These are phyloP conservation scores for Wickerhamiella siamensis DNA, from an alignment of 805 yeast genomes.

Conservation along the genomic window DNA sequence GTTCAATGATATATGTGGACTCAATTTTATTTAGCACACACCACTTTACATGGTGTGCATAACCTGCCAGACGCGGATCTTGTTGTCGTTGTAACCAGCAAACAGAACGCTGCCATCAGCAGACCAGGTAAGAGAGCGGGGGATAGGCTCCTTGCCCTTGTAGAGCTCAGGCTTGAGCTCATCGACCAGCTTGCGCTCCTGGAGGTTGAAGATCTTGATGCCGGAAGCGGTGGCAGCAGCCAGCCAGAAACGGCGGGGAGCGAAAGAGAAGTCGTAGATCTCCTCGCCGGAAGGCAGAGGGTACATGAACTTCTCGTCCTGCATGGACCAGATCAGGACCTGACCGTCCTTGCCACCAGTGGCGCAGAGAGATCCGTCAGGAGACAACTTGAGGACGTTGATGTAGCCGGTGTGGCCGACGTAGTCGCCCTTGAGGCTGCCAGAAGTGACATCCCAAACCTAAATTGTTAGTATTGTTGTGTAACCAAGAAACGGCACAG, in stretches of 20 bases:
- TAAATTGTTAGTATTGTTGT: slow-evolving; percentile 27
- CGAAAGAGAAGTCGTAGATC: slow-evolving; percentile 96
- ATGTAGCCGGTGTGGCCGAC: slow-evolving; percentile 99
- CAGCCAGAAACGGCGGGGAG: slow-evolving; percentile 99
- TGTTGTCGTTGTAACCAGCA: slow-evolving; percentile 99
- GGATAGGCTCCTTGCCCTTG: slow-evolving; percentile 81
- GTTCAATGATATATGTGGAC: slow-evolving; percentile 19
- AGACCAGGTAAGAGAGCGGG: slow-evolving; percentile 97
- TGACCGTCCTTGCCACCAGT: slow-evolving; percentile 99
- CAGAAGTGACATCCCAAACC: slow-evolving; percentile 89
- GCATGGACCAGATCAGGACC: slow-evolving; percentile 95
- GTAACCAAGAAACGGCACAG: slow-evolving; percentile 1
- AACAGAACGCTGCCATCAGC: slow-evolving; percentile 99
- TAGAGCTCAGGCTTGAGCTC: slow-evolving; percentile 96
- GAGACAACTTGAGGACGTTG: slow-evolving; percentile 91
- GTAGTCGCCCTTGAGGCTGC: slow-evolving; percentile 85
- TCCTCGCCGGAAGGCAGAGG: slow-evolving; percentile 90
- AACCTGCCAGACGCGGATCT: slow-evolving; percentile 99
- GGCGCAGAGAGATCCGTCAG: slow-evolving; percentile 98
- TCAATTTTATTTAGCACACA: neutral
- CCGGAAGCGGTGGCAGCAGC: slow-evolving; percentile 98
- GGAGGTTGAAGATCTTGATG: slow-evolving; percentile 95
- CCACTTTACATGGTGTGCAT: slow-evolving; percentile 32
- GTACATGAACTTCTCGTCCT: slow-evolving; percentile 74
- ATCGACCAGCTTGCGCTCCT: slow-evolving; percentile 85